Evolutionary conservation across 2,329 filamentous ascomycete genomes (phyloP), one percentile per base, ranked within the genome.

Genomic region (Knoxdaviesia capensis): DNA sequence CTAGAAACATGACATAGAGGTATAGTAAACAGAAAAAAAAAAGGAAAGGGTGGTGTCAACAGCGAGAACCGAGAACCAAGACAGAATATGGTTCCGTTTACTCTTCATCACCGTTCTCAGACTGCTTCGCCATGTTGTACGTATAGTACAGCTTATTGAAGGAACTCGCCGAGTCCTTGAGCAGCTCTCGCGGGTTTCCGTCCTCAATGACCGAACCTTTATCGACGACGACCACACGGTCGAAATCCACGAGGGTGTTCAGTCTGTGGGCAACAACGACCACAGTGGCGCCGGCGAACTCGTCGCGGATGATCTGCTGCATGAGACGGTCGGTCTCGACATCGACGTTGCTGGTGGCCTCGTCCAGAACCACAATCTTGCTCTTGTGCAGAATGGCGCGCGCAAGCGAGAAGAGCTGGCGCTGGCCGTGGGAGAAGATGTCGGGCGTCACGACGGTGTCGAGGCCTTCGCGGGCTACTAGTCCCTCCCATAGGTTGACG

Each of bases 361-460:
- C 63, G 11, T 66, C 63, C 3, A 66, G 52, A 11, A 44, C 28
- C 3, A 44, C 30, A 20, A 20, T 20, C 20, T 20, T 20, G 20
- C 20, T 20, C 20, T 20, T 20, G 20, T 20, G 20, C 6, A 80
- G 53, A 11, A 79, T 60, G 0, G 72, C 75, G 0, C 74, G 56
- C 0, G 69, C 74, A 1, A 81, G 62, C 47, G 67, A 74, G 48
- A 81, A 76, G 0, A 80, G 60, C 49, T 80, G 76, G 38, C 65
- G 66, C 52, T 80, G 75, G 0, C 77, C 77, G 33, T 68, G 64
- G 5, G 64, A 68, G 5, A 76, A 57, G 41, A 61, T 58, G 6
- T 68, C 60, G 2, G 63, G 56, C n/a, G 60, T 59, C 47, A 77
- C 62, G 2, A 44, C 48, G 0, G 52, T 51, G 3, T 50, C 46